Evolutionary conservation across 176 grass and related monocot species (phyloP).

Genomic region (Raddia distichophylla): DNA sequence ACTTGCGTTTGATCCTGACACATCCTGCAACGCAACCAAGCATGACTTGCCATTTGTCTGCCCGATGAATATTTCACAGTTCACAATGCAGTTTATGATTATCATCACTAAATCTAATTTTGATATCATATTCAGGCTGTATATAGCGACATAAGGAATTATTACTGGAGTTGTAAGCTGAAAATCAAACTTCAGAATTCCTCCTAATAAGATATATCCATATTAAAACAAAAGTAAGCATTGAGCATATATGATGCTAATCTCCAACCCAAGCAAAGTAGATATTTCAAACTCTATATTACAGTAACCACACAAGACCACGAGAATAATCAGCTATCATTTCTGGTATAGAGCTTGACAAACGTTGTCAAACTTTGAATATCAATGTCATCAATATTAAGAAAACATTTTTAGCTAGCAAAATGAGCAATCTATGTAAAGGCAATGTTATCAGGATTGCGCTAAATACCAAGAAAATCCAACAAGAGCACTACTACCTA

Average conservation of each 20-base stretch:
- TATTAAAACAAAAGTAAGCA: slow-evolving; percentile 1
- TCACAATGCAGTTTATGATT: background rate
- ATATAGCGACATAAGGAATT: background rate
- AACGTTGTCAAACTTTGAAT: background rate
- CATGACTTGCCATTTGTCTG: background rate
- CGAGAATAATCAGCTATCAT: background rate
- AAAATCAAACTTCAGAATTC: background rate
- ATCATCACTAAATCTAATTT: background rate
- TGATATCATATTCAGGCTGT: background rate
- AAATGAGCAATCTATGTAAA: background rate
- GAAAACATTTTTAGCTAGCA: background rate
- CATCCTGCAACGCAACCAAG: too few relatives aligned
- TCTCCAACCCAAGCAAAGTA: background rate
- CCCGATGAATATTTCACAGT: background rate
- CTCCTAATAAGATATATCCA: slow-evolving; percentile 12
- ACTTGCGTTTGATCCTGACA: too few relatives aligned
- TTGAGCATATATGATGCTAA: background rate
- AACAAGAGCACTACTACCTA: too few relatives aligned
- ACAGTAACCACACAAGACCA: background rate
- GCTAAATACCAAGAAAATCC: too few relatives aligned
- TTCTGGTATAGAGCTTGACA: background rate
- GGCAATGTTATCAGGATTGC: too few relatives aligned
- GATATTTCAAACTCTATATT: background rate
- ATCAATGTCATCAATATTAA: background rate
- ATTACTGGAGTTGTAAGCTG: background rate